These are phyloP conservation scores for Boletus rubroflammeus DNA, from an alignment of 768 basidiomycete genomes.

Conservation along the genomic window DNA sequence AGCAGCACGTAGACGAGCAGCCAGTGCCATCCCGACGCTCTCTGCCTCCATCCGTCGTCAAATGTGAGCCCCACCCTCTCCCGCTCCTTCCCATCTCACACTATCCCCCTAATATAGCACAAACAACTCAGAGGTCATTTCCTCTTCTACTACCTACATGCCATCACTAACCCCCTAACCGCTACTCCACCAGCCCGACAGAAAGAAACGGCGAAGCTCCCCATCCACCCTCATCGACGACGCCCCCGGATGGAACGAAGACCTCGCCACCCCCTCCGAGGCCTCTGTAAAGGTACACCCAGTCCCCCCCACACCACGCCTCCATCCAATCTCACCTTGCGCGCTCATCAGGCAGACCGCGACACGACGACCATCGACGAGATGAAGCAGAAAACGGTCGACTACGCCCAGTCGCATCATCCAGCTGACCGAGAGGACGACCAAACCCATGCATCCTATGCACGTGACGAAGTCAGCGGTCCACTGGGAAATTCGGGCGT, in stretches of 20 bases:
- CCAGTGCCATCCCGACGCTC: not conserved
- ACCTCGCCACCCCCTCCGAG: slow-evolving; percentile 60
- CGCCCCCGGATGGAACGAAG: slow-evolving; percentile 73
- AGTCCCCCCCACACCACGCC: not conserved
- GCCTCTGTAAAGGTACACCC: slow-evolving; percentile 55
- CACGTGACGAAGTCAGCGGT: slow-evolving; percentile 26
- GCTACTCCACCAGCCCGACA: slow-evolving; percentile 42
- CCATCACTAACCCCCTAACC: not conserved
- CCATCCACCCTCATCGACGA: slow-evolving; percentile 43
- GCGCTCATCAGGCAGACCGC: slow-evolving; percentile 24
- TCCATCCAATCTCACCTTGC: not conserved
- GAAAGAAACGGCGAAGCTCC: slow-evolving; percentile 52
- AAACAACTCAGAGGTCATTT: slow-evolving; percentile 50
- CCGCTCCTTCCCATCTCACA: not conserved
- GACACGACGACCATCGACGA: slow-evolving; percentile 11
- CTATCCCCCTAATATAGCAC: slow-evolving; percentile 33
- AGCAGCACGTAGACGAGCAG: no score
- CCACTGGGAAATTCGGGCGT: slow-evolving; percentile 28
- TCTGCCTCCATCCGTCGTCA: not conserved
- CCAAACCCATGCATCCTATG: slow-evolving; percentile 26
- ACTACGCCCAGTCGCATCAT: slow-evolving; percentile 7
- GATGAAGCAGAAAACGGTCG: slow-evolving; percentile 25
- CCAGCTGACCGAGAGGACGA: slow-evolving; percentile 14
- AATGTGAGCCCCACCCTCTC: not conserved
- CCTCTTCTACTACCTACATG: not conserved